Percentiles rank a stretch among this genome's conserved stretches.
These are phyloP conservation scores for Marasmius oreades DNA, from an alignment of 1,284 basidiomycete species.

Conservation along the genomic window DNA sequence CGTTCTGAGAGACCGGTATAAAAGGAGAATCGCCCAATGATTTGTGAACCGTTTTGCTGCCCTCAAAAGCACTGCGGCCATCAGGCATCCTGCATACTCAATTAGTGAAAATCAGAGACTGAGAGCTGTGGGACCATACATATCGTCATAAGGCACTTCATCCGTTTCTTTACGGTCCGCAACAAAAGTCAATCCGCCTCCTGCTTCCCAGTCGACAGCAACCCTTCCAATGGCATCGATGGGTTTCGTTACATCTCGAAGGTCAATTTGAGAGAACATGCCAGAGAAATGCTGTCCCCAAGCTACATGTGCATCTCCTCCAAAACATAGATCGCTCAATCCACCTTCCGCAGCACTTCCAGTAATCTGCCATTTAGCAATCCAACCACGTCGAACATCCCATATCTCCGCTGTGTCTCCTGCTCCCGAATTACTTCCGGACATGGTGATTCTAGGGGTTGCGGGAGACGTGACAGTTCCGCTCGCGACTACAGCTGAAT, in stretches of 20 bases:
- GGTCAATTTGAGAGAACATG: constrained; percentile 76
- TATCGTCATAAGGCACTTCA: constrained; percentile 83
- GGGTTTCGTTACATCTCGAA: constrained; percentile 59
- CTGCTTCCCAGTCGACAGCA: constrained; percentile 65
- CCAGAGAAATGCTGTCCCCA: constrained; percentile 79
- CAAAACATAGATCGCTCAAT: constrained; percentile 69
- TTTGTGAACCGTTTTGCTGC: constrained; percentile 41
- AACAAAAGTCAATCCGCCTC: constrained; percentile 70
- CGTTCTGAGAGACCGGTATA: constrained; percentile 46
- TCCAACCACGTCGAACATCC: constrained; percentile 80
- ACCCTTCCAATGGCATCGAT: constrained; percentile 70
- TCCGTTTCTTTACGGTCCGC: constrained; percentile 53
- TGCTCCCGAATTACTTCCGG: constrained; percentile 2
- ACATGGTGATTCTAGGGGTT: background rate
- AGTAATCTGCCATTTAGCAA: constrained; percentile 78
- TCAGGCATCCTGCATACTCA: constrained; percentile 44
- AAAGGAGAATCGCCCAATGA: constrained; percentile 47
- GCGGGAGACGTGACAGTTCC: background rate
- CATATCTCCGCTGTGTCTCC: constrained; percentile 76
- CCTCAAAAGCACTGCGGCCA: constrained; percentile 31
- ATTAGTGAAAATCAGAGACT: constrained; percentile 3
- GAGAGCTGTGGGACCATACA: constrained; percentile 46
- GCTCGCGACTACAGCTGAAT: background rate
- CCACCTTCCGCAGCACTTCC: constrained; percentile 63
- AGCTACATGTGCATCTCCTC: constrained; percentile 64